A percentile compares a stretch with the other conserved stretches of the same genome.
These are phyloP conservation scores for Biancaea sappan DNA, from an alignment of 306 rosid genomes.

Conservation along the genomic window DNA sequence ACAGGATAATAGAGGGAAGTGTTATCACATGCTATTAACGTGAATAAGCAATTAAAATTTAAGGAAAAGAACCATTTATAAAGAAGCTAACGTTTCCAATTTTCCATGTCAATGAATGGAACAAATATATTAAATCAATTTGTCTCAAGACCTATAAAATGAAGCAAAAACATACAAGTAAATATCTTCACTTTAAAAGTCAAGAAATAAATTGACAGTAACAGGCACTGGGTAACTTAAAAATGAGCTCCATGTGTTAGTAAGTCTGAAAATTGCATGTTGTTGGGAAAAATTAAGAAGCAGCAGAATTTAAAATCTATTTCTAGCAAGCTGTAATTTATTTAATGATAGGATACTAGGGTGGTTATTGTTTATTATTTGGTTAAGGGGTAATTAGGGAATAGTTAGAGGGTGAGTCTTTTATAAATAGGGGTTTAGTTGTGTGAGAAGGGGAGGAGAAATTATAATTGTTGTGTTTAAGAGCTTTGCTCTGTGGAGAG, in stretches of 20 bases:
- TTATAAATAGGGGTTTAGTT: too few species aligned
- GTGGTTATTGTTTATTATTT: too few species aligned
- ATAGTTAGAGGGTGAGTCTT: too few species aligned
- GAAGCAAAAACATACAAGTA: not conserved
- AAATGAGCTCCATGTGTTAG: not conserved
- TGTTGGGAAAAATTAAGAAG: not conserved
- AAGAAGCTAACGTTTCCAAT: not conserved
- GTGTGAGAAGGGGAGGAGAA: too few species aligned
- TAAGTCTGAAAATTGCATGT: not conserved
- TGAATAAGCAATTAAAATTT: not conserved
- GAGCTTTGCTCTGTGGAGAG: too few species aligned
- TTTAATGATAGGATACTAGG: too few species aligned
- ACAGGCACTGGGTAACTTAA: not conserved
- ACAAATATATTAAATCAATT: not conserved
- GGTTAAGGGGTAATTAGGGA: too few species aligned
- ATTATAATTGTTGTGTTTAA: too few species aligned
- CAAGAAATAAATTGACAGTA: not conserved
- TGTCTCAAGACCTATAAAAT: not conserved
- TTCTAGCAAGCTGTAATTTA: not conserved
- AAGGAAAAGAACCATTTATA: not conserved
- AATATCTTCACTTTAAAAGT: not conserved
- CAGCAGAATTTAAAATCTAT: not conserved
- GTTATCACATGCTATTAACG: not conserved
- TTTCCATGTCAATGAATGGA: not conserved
- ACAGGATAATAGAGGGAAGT: not conserved